phyloP scores from a whole-genome alignment of 805 yeast genomes.

The Blastobotrys peoriensis region DNA sequence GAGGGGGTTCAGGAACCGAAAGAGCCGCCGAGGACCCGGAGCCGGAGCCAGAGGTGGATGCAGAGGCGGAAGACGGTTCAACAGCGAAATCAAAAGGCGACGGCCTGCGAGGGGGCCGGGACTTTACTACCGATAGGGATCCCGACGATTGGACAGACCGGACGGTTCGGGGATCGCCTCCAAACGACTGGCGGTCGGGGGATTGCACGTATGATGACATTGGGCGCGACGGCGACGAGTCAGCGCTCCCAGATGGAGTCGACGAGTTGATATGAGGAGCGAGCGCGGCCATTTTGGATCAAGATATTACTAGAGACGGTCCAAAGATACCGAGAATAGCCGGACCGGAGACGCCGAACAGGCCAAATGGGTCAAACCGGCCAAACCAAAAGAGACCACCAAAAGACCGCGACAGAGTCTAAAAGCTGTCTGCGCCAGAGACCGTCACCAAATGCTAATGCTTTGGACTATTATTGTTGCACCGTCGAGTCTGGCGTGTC shows the following conservation, averaged over 20 bases:
- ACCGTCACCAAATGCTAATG: too few species aligned
- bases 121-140: not conserved
- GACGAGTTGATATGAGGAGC: not conserved
- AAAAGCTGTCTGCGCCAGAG: too few species aligned
- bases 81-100: not conserved
- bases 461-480: too few species aligned
- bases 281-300: not conserved
- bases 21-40: not conserved
- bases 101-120: not conserved
- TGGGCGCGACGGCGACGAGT: not conserved
- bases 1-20: not conserved
- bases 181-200: not conserved
- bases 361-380: too few species aligned
- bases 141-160: not conserved
- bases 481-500: too few species aligned
- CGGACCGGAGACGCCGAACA: too few species aligned
- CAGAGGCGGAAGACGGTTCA: not conserved
- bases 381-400: too few species aligned
- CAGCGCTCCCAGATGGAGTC: not conserved
- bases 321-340: too few species aligned
- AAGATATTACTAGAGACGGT: too few species aligned
- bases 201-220: not conserved
- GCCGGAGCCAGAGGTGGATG: not conserved
- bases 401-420: too few species aligned
- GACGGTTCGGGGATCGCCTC: not conserved